A percentile compares a stretch with the other conserved stretches of the same genome.
phyloP scores from a whole-genome alignment of 2,329 filamentous ascomycete genomes.

The Pseudophaeomoniella oleicola region DNA sequence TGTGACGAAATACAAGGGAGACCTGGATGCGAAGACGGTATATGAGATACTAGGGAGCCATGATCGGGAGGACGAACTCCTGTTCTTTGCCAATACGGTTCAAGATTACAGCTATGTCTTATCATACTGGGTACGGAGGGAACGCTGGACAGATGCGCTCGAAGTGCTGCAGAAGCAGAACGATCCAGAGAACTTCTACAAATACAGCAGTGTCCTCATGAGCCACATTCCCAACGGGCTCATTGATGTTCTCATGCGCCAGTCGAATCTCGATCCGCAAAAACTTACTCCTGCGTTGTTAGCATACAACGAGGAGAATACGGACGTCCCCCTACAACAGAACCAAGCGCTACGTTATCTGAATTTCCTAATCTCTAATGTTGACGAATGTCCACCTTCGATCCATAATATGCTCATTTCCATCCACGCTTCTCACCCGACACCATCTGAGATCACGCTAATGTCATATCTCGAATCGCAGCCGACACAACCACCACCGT shows the following conservation, averaged over 20 bases:
- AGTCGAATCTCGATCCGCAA: constrained; percentile 68
- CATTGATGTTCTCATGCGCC: constrained; percentile 91
- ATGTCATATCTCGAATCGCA: constrained; percentile 84
- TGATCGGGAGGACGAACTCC: constrained; percentile 78
- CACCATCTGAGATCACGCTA: constrained; percentile 69
- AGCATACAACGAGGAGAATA: constrained; percentile 70
- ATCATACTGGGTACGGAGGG: constrained; percentile 92
- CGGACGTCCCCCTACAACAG: constrained; percentile 50
- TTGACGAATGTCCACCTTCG: constrained; percentile 63
- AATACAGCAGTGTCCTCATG: constrained; percentile 95
- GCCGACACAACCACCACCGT: constrained; percentile 68
- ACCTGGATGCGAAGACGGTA: constrained; percentile 79
- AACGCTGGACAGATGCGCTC: constrained; percentile 78
- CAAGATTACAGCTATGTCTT: constrained; percentile 92
- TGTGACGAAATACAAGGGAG: constrained; percentile 65
- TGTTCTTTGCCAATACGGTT: constrained; percentile 77
- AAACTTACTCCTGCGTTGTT: constrained; percentile 85
- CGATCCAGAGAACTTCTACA: constrained; percentile 85
- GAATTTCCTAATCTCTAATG: constrained; percentile 77
- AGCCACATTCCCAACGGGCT: constrained; percentile 69
- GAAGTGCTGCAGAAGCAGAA: constrained; percentile 85
- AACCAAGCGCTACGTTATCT: constrained; percentile 93
- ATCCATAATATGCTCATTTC: constrained; percentile 96
- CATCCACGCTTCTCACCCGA: constrained; percentile 78
- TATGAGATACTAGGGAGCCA: constrained; percentile 96